Evolutionary conservation across 73 alveolate species (phyloP).

Genomic region (Paramecium caudatum): DNA sequence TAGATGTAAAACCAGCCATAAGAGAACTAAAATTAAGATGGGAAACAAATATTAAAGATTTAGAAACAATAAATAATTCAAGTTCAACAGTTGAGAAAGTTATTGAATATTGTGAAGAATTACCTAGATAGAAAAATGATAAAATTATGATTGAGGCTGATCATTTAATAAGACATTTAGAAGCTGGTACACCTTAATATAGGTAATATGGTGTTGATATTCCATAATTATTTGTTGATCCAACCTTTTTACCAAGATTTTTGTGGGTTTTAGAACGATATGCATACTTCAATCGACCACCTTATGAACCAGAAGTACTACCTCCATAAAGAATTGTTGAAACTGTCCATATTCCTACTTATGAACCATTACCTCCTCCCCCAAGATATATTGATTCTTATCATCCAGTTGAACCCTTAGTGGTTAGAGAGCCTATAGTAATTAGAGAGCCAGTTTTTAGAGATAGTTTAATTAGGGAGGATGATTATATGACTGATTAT

Average conservation of each 20-base stretch:
- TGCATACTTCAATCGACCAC: neutral
- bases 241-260: constrained; percentile 56
- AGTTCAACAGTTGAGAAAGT: neutral
- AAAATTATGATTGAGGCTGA: constrained; percentile 18
- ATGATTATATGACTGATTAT: neutral
- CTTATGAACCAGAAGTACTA: constrained; percentile 28
- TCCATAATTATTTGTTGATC: constrained; percentile 64
- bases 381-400: constrained; percentile 33
- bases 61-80: constrained; percentile 46
- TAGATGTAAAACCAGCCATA: neutral
- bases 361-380: constrained; percentile 44
- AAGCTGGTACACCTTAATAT: neutral
- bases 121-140: constrained; percentile 3
- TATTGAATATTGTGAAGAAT: constrained; percentile 29
- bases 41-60: constrained; percentile 9
- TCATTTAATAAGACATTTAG: neutral
- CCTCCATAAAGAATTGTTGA: constrained; percentile 26
- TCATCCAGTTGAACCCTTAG: neutral
- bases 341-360: neutral
- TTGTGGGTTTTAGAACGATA: constrained; percentile 53
- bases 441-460: constrained; percentile 37
- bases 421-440: constrained; percentile 1
- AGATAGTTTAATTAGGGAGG: constrained; percentile 12
- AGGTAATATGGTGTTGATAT: constrained; percentile 58
- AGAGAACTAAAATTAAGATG: constrained; percentile 7